Conservation (phyloP, 768 basidiomycete genomes). For the Royoungia palumana region DNA sequence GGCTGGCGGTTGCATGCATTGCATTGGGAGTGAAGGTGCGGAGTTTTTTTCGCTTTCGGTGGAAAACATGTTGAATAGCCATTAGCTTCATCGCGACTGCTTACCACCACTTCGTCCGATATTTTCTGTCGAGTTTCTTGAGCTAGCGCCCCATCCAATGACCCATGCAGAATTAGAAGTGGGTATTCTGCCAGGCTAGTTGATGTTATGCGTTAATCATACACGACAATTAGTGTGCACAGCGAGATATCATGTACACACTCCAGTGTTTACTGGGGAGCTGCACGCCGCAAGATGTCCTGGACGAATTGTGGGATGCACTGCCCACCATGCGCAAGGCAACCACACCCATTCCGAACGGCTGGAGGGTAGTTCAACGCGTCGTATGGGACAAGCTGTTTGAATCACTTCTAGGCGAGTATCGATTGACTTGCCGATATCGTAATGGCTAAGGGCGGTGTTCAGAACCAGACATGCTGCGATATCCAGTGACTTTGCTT, state of each 20-base stretch:
- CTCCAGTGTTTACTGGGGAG: slow-evolving; percentile 49
- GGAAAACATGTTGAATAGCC: background rate
- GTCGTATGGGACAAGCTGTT: slow-evolving; percentile 53
- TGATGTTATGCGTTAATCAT: background rate
- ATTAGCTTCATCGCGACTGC: slow-evolving; percentile 62
- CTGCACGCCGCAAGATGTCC: slow-evolving; percentile 47
- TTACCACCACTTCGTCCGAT: slow-evolving; percentile 54
- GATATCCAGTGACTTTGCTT: slow-evolving; percentile 50
- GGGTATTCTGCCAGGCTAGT: background rate
- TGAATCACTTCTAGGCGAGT: slow-evolving; percentile 37
- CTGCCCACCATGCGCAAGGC: slow-evolving; percentile 49
- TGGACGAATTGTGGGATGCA: slow-evolving; percentile 59
- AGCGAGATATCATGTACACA: slow-evolving; percentile 51
- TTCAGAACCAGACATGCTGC: slow-evolving; percentile 52
- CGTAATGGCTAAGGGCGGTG: background rate
- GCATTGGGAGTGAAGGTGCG: slow-evolving; percentile 60
- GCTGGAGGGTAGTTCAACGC: slow-evolving; percentile 46
- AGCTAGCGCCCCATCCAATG: slow-evolving; percentile 46
- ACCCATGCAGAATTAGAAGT: slow-evolving; percentile 55
- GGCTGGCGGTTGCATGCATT: slow-evolving; percentile 55
- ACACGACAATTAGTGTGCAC: slow-evolving; percentile 42
- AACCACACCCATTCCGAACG: slow-evolving; percentile 30
- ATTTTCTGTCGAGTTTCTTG: slow-evolving; percentile 47
- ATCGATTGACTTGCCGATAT: background rate
- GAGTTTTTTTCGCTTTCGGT: background rate